Conservation (phyloP, 495 filamentous ascomycete genomes). For the Xylaria longipes region DNA sequence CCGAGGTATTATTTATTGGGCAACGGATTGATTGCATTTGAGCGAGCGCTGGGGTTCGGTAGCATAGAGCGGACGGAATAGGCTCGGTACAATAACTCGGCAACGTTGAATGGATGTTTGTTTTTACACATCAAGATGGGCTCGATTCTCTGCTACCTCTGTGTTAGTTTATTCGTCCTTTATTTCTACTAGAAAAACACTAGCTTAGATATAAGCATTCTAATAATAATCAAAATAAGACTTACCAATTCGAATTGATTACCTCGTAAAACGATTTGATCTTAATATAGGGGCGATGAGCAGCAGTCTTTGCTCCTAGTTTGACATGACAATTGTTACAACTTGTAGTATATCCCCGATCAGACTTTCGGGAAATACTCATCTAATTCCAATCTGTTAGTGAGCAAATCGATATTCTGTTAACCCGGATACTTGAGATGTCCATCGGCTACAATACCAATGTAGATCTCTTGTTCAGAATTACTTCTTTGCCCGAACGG, state of each 20-base stretch:
- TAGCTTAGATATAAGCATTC: neutral
- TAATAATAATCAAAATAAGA: neutral
- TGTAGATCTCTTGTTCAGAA: no score
- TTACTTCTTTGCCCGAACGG: no score
- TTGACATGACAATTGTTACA: no score
- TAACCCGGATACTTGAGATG: no score
- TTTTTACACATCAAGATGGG: neutral
- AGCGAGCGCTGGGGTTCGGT: slow-evolving; percentile 23
- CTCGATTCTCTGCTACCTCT: neutral
- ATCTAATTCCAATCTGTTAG: no score
- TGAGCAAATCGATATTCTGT: no score
- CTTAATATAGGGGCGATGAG: neutral
- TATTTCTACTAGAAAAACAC: neutral
- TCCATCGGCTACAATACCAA: no score
- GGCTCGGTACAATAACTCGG: neutral
- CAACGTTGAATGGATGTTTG: neutral
- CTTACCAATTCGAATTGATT: neutral
- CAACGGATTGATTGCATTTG: slow-evolving; percentile 23
- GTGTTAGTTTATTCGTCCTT: neutral
- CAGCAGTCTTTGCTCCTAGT: no score
- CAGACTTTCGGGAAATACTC: no score
- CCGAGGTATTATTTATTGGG: slow-evolving; percentile 10
- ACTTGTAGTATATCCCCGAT: no score
- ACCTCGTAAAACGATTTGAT: neutral
- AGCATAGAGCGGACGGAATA: slow-evolving; percentile 14